Conservation (phyloP, 257 asterid genomes). For the Salvia hispanica region DNA sequence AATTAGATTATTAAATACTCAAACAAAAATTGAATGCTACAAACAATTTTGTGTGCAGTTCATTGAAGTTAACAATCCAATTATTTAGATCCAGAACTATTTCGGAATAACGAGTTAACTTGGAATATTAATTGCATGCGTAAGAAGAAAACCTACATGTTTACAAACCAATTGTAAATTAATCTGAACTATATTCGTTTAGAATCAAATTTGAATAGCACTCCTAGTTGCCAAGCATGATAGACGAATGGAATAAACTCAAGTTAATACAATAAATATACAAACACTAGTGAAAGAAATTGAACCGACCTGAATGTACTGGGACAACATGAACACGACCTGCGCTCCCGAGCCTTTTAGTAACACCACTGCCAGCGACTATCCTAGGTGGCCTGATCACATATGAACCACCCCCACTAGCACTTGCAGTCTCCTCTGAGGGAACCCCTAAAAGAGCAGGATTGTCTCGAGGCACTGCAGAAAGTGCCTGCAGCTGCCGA, state of each 20-base stretch:
- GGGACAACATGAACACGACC: constrained; percentile 82
- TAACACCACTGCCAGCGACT: constrained; percentile 70
- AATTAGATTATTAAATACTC: constrained; percentile 13
- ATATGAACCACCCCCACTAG: constrained; percentile 58
- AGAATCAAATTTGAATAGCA: too few species aligned
- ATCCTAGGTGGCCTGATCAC: constrained; percentile 81
- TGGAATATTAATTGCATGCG: not conserved
- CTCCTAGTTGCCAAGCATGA: too few species aligned
- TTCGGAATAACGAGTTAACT: not conserved
- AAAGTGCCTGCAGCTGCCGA: constrained; percentile 87
- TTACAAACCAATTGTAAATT: too few species aligned
- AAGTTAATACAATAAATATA: not conserved
- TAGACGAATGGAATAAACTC: not conserved
- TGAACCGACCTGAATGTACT: constrained; percentile 73
- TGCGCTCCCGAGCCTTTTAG: constrained; percentile 76
- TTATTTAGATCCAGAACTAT: not conserved
- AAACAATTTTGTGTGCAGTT: not conserved
- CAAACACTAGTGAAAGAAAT: not conserved
- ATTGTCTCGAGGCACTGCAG: constrained; percentile 71
- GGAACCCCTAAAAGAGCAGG: constrained; percentile 44
- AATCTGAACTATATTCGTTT: too few species aligned
- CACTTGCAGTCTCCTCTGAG: constrained; percentile 53
- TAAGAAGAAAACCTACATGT: too few species aligned
- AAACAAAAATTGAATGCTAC: not conserved
- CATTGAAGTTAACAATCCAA: not conserved